A percentile compares a stretch with the other conserved stretches of the same genome.
Evolutionary conservation across 148 eudicot species (phyloP).

Genomic region (Chenopodium quinoa): DNA sequence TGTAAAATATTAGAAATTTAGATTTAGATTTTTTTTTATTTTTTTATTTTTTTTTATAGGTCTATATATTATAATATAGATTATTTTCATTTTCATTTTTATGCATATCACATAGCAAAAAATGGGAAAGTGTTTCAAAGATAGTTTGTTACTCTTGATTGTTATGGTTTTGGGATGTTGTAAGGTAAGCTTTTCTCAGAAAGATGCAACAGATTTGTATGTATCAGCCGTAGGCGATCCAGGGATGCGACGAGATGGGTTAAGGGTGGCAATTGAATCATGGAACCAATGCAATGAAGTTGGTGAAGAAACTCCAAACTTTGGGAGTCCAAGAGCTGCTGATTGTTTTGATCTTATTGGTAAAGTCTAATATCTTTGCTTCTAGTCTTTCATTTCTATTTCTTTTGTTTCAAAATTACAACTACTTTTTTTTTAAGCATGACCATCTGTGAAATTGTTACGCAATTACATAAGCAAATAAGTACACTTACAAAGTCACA

Average conservation of each 20-base stretch:
- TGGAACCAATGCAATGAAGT: slow-evolving; percentile 61
- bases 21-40: not conserved
- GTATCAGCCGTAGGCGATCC: slow-evolving; percentile 37
- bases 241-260: slow-evolving; percentile 42
- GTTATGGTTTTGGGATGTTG: not conserved
- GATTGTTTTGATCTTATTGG: slow-evolving; percentile 35
- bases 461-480: too few species aligned
- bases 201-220: not conserved
- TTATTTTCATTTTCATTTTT: too few species aligned
- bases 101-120: not conserved
- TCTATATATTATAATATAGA: too few species aligned
- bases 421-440: too few species aligned
- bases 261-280: slow-evolving; percentile 43
- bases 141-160: not conserved
- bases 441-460: too few species aligned
- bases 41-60: not conserved
- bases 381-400: too few species aligned
- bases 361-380: not conserved
- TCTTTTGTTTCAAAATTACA: too few species aligned
- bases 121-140: not conserved
- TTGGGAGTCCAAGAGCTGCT: slow-evolving; percentile 41
- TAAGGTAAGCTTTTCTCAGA: not conserved
- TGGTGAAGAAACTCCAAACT: slow-evolving; percentile 32
- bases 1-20: not conserved
- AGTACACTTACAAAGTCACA: too few species aligned